Evolutionary conservation across 768 basidiomycete species (phyloP).

Genomic region (Boletus patriciae): DNA sequence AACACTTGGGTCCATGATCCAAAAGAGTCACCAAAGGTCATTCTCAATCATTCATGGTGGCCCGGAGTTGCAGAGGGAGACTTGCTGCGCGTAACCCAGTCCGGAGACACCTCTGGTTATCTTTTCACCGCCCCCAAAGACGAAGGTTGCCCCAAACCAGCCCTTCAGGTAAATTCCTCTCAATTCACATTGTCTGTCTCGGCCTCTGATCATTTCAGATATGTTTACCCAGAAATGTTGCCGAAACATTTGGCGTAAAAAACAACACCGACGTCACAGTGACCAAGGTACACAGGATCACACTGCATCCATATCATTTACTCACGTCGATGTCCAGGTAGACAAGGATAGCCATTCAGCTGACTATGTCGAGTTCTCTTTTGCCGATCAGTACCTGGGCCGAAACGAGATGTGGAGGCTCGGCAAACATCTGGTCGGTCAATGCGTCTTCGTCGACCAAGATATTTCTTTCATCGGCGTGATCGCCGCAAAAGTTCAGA

Average conservation of each 20-base stretch:
- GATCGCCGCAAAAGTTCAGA: slow-evolving; percentile 78
- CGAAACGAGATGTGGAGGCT: slow-evolving; percentile 97
- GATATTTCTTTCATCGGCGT: slow-evolving; percentile 84
- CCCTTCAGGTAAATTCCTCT: slow-evolving; percentile 54
- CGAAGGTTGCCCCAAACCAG: slow-evolving; percentile 57
- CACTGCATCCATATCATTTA: slow-evolving; percentile 2
- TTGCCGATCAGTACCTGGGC: slow-evolving; percentile 94
- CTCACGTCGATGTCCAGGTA: slow-evolving; percentile 46
- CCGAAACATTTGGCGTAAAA: slow-evolving; percentile 67
- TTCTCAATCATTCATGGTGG: slow-evolving; percentile 74
- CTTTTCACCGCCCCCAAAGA: slow-evolving; percentile 69
- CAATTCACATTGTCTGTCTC: background rate
- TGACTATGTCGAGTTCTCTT: slow-evolving; percentile 84
- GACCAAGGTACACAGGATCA: slow-evolving; percentile 53
- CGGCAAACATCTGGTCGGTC: slow-evolving; percentile 74
- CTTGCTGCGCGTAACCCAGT: slow-evolving; percentile 55
- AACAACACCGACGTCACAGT: slow-evolving; percentile 72
- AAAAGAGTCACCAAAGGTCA: slow-evolving; percentile 56
- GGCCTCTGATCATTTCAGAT: slow-evolving; percentile 44
- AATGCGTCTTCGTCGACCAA: slow-evolving; percentile 81
- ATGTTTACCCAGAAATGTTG: slow-evolving; percentile 70
- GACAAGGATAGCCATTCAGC: slow-evolving; percentile 62
- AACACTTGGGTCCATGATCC: slow-evolving; percentile 76
- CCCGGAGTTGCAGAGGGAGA: slow-evolving; percentile 80
- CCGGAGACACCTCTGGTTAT: slow-evolving; percentile 46